A percentile compares a stretch with the other conserved stretches of the same genome.
Conservation (phyloP, 1,139 yeast species). For the Debaryomyces nepalensis region DNA sequence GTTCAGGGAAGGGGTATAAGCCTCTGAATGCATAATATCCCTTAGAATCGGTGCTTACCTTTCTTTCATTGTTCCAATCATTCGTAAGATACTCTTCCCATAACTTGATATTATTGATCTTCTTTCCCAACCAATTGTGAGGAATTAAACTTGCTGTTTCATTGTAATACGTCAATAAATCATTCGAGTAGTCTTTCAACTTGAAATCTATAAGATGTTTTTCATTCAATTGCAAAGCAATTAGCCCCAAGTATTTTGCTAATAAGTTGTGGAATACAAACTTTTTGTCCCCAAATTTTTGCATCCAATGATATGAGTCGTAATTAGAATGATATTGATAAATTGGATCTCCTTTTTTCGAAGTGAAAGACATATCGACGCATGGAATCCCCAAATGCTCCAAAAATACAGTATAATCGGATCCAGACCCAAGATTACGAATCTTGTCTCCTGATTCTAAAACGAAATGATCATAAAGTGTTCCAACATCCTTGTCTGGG, state of each 20-base stretch:
- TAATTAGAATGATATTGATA: conserved; percentile 63
- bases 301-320: conserved; percentile 63
- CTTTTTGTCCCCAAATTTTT: conserved; percentile 57
- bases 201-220: conserved; percentile 52
- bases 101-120: conserved; percentile 20
- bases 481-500: conserved; percentile 48
- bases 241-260: conserved; percentile 62
- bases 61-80: conserved; percentile 22
- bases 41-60: conserved; percentile 27
- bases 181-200: conserved; percentile 40
- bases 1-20: conserved; percentile 31
- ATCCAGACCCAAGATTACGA: conserved; percentile 47
- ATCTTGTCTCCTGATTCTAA: conserved; percentile 40
- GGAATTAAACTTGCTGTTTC: conserved; percentile 38
- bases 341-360: conserved; percentile 43
- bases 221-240: conserved; percentile 57
- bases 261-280: conserved; percentile 57
- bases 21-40: conserved; percentile 26
- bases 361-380: conserved; percentile 42
- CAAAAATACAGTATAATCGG: conserved; percentile 52
- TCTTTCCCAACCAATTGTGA: conserved; percentile 32
- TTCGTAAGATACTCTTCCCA: conserved; percentile 26
- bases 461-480: conserved; percentile 65
- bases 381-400: conserved; percentile 54
- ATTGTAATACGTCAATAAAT: conserved; percentile 36